These are phyloP conservation scores for Trichoderma virens DNA, from an alignment of 495 filamentous ascomycete species.

Conservation along the genomic window DNA sequence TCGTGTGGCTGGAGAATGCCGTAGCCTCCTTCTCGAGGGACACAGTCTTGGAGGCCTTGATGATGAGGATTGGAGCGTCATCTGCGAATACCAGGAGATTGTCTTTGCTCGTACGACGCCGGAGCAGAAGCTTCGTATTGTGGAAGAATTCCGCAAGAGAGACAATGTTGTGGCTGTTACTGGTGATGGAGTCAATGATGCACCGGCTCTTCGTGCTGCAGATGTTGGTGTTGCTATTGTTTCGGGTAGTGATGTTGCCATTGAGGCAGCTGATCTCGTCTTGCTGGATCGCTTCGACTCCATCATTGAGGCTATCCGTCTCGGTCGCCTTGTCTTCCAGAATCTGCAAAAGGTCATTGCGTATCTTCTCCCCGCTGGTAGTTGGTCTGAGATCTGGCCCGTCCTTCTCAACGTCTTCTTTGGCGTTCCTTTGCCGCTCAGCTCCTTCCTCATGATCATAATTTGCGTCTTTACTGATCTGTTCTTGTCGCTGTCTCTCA, in stretches of 20 bases:
- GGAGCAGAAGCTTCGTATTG: slow-evolving; percentile 70
- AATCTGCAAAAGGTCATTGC: slow-evolving; percentile 67
- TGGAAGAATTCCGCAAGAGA: slow-evolving; percentile 54
- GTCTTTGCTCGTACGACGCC: slow-evolving; percentile 65
- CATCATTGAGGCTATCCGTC: slow-evolving; percentile 60
- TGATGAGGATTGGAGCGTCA: slow-evolving; percentile 33
- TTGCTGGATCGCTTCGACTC: slow-evolving; percentile 58
- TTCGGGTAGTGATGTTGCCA: slow-evolving; percentile 68
- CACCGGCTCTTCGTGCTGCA: slow-evolving; percentile 63
- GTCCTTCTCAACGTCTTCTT: slow-evolving; percentile 60
- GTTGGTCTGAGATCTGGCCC: slow-evolving; percentile 65
- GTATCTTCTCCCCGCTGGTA: slow-evolving; percentile 62
- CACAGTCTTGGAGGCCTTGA: background rate
- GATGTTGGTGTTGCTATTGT: slow-evolving; percentile 78
- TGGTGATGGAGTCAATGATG: slow-evolving; percentile 79
- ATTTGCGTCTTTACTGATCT: slow-evolving; percentile 66
- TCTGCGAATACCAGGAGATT: slow-evolving; percentile 35
- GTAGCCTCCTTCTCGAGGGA: slow-evolving; percentile 27
- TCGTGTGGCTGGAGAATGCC: slow-evolving; percentile 11
- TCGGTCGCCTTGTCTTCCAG: slow-evolving; percentile 60
- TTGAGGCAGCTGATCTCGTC: slow-evolving; percentile 65
- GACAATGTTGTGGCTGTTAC: slow-evolving; percentile 52
- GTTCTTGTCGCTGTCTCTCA: slow-evolving; percentile 55
- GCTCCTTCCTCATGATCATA: slow-evolving; percentile 63
- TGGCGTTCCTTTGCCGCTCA: slow-evolving; percentile 59